phyloP scores from a whole-genome alignment of 2,329 filamentous ascomycete genomes.

The Neonectria hederae region DNA sequence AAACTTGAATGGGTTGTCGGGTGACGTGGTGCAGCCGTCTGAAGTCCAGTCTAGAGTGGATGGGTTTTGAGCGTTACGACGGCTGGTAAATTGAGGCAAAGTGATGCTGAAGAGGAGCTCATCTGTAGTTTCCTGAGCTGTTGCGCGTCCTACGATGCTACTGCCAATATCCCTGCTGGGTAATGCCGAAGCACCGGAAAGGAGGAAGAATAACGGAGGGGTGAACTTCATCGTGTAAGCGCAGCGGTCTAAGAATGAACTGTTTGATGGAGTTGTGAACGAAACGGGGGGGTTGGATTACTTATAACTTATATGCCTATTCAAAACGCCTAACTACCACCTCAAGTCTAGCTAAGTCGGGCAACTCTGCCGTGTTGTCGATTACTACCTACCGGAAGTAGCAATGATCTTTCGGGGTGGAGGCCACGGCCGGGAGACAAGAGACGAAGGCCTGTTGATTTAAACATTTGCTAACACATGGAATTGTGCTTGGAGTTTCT shows the following conservation, averaged over 20 bases:
- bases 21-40: constrained; percentile 52
- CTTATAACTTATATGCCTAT: background rate
- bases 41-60: constrained; percentile 51
- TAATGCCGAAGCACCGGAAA: constrained; percentile 7
- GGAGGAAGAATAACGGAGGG: constrained; percentile 8
- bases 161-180: background rate
- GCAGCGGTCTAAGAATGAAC: background rate
- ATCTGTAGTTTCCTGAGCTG: constrained; percentile 48
- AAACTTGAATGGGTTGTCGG: constrained; percentile 55
- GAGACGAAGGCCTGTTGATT: background rate
- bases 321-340: background rate
- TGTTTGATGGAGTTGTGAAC: background rate
- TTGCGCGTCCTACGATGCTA: background rate
- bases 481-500: background rate
- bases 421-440: background rate
- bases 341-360: constrained; percentile 11
- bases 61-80: constrained; percentile 52
- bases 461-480: background rate
- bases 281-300: background rate
- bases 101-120: constrained; percentile 54
- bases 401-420: constrained; percentile 15
- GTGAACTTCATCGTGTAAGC: constrained; percentile 15
- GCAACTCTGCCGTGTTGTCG: constrained; percentile 5
- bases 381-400: constrained; percentile 23
- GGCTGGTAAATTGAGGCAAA: constrained; percentile 52